Evolutionary conservation across 164 flowering plant genomes (phyloP), one percentile per base, ranked within the genome.

Genomic region (Liriodendron chinense): DNA sequence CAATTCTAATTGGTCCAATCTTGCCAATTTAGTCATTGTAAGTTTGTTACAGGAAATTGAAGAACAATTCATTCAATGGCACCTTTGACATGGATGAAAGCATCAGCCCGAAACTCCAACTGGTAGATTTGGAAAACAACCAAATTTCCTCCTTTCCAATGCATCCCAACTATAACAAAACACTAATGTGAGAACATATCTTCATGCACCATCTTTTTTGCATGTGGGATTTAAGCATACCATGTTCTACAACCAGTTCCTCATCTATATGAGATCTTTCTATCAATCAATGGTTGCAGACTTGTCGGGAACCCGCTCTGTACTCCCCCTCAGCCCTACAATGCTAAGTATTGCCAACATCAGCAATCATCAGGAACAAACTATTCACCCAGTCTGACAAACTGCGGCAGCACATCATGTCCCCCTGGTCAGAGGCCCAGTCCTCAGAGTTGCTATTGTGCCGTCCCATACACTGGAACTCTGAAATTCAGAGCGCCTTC

Each of bases 401-500:
- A 77, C 48, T 95, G 98, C 81, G 86, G 83, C 64, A 75, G 77
- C 50, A 82, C 79, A 78, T n/a, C 76, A 0, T 91, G 97, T 75
- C 75, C 88, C 18, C 1, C 72, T 3, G 90, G 81, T 67, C 86
- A 88, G 82, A 89, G 80, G 75, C 81, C 84, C 62, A 90, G 82
- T 76, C 98, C 97, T 73, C 96, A 91, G 80, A 90, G 90, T 76
- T 94, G 98, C 71, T 86, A 81, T 6, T 94, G 98, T 77, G 86
- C 88, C 9, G 87, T 84, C 83, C 96, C 98, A 71, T 94, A 86
- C 76, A 81, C 85, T 73, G 97, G 97, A 50, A 90, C 86, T 16
- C 59, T 93, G 16, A 83, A 82, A 74, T 93, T 94, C 79, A 85
- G 96, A 85, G 97, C 84, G 73, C 97, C 98, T 53, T 77, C 71